Evolutionary conservation across 2,329 filamentous ascomycete species (phyloP), one percentile per base, ranked within the genome.

Genomic region (Pseudogymnoascus sp.): DNA sequence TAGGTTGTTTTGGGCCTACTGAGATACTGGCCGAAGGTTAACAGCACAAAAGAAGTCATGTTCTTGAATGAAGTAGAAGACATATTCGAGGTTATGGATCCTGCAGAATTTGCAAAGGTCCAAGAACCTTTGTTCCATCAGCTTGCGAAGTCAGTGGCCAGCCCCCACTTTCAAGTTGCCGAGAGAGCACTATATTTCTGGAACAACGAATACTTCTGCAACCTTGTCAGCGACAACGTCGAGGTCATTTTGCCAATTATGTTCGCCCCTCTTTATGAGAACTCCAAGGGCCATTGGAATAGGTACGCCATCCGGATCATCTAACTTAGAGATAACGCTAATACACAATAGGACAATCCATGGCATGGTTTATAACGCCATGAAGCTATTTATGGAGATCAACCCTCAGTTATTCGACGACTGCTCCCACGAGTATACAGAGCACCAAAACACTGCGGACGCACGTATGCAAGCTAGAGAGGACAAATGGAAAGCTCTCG

Each of bases 121-220:
- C 95, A 99, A 76, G 95, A 97, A 73, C 93, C 95, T 59, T 80
- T 99, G 40, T 99, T 99, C 82, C 92, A 96, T 71, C 95, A 99
- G 75, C 82, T 99, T 68, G 93, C 95, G 68, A 99, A 97, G 77
- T 97, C 95, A 2, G 95, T 99, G 44, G 93, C 95, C 60, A 99
- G 95, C 74, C 95, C 95, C 59, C 95, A 99, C 77, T 99, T 99
- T 80, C 95, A 99, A 81, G 95, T 99, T 64, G 95, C 95, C 16
- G 95, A 99, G 78, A 87, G 95, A 68, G 95, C 95, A 4, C 83
- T 99, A 28, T 99, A 99, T 79, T 99, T 99, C 80, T 99, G 95
- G 95, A 99, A 99, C 82, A 99, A 99, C 73, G 95, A 99, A 76
- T 99, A 99, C 76, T 99, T 99, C 79, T 99, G 95, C 82, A 99